Evolutionary conservation across 306 rosid genomes (phyloP).

Genomic region (Potentilla sterilis): DNA sequence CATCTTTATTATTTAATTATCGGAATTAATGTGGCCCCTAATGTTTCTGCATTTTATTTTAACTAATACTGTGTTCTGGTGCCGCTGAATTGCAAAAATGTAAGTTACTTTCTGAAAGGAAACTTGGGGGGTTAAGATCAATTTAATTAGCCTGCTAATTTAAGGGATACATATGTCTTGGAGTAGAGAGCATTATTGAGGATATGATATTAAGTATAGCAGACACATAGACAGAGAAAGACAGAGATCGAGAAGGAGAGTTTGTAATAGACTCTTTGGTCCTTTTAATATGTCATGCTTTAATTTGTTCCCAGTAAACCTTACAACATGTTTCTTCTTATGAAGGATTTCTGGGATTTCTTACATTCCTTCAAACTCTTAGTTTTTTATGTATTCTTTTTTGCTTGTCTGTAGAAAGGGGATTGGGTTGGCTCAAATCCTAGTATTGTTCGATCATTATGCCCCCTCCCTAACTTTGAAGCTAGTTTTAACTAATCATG

Average conservation of each 20-base stretch:
- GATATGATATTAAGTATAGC: constrained; percentile 15
- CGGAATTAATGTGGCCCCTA: not conserved
- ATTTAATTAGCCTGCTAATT: constrained; percentile 7
- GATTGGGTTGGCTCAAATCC: constrained; percentile 45
- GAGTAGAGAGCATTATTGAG: constrained; percentile 44
- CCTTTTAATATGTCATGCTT: constrained; percentile 32
- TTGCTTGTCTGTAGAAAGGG: constrained; percentile 28
- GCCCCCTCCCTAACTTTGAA: constrained; percentile 13
- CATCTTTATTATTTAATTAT: not conserved
- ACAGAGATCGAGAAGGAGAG: constrained; percentile 23
- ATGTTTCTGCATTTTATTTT: not conserved
- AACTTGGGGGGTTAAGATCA: too few relatives aligned
- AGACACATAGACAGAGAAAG: constrained; percentile 18
- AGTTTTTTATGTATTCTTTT: constrained; percentile 27
- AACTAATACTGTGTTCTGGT: not conserved
- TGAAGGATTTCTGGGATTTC: constrained; percentile 25
- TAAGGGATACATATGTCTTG: constrained; percentile 12
- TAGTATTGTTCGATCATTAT: constrained; percentile 34
- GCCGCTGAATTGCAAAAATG: not conserved
- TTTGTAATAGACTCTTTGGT: constrained; percentile 35
- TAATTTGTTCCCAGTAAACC: constrained; percentile 57
- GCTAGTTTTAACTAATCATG: constrained; percentile 25
- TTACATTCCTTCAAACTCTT: constrained; percentile 34
- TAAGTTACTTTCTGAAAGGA: constrained; percentile 1
- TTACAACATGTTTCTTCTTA: constrained; percentile 43